Evolutionary conservation across 179 eudicot genomes (phyloP).

Genomic region (Amaranthus tricolor): DNA sequence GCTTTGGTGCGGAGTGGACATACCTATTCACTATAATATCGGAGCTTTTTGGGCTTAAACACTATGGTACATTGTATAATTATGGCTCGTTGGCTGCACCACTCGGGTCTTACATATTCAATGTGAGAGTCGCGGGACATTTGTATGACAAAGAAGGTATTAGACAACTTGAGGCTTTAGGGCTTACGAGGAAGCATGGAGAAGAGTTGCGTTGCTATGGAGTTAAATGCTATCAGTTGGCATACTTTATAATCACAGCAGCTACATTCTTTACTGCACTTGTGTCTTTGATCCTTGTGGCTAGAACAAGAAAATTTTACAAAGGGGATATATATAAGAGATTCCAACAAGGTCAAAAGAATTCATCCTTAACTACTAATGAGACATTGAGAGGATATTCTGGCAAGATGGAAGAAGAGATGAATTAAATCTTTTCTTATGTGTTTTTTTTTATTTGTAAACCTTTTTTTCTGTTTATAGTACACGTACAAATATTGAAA

Average conservation of each 20-base stretch:
- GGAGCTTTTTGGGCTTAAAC: constrained; percentile 35
- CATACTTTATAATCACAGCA: constrained; percentile 26
- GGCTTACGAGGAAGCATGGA: constrained; percentile 26
- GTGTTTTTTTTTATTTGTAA: not conserved
- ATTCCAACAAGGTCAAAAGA: constrained; percentile 13
- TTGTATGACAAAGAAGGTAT: constrained; percentile 32
- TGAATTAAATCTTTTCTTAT: not conserved
- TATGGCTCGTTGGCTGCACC: constrained; percentile 34
- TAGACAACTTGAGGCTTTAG: constrained; percentile 27
- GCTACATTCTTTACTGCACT: constrained; percentile 26
- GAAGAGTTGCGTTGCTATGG: constrained; percentile 28
- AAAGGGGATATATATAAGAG: constrained; percentile 31
- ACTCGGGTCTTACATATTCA: constrained; percentile 32
- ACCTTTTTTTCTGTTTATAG: too few relatives aligned
- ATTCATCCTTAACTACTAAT: constrained; percentile 2
- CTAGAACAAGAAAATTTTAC: constrained; percentile 30
- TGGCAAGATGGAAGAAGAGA: constrained; percentile 14
- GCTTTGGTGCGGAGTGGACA: constrained; percentile 35
- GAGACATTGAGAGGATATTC: constrained; percentile 8
- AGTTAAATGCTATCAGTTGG: constrained; percentile 30
- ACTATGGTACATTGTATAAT: constrained; percentile 33
- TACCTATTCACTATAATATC: constrained; percentile 28
- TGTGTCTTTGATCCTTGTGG: constrained; percentile 30
- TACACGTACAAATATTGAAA: too few relatives aligned
- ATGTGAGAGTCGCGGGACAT: constrained; percentile 30